Evolutionary conservation across 208 protist species (phyloP).

Genomic region (Leishmania mexicana): DNA sequence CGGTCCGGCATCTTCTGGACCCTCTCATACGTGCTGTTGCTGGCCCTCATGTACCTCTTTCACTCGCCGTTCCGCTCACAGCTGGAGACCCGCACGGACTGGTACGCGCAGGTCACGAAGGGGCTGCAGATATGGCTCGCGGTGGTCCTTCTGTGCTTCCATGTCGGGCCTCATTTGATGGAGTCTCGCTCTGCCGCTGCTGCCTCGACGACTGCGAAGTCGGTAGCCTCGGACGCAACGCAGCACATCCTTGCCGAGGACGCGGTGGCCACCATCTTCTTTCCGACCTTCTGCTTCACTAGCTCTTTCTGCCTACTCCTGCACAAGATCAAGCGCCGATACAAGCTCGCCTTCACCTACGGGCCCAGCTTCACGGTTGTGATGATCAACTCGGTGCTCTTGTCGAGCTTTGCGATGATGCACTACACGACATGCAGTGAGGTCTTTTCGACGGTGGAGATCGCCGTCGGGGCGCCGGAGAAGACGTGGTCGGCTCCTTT

Average conservation of each 20-base stretch:
- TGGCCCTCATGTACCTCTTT: conserved; percentile 75
- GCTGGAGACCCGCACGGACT: conserved; percentile 44
- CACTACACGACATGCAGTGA: conserved; percentile 66
- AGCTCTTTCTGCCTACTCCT: conserved; percentile 52
- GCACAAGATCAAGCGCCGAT: conserved; percentile 76
- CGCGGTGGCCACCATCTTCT: conserved; percentile 59
- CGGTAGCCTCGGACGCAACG: neutral
- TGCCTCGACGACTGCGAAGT: neutral
- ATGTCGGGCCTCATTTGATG: conserved; percentile 55
- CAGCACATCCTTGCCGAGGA: conserved; percentile 24
- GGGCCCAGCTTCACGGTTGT: conserved; percentile 47
- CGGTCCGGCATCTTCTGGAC: conserved; percentile 46
- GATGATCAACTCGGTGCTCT: conserved; percentile 74
- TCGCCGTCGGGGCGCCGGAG: conserved; percentile 4
- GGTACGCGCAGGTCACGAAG: conserved; percentile 72
- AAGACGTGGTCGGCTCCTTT: conserved; percentile 1
- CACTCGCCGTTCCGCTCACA: conserved; percentile 78
- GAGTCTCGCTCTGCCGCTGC: conserved; percentile 1
- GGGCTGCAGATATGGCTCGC: conserved; percentile 73
- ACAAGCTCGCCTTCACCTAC: conserved; percentile 71
- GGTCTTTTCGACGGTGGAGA: conserved; percentile 26
- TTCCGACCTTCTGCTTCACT: conserved; percentile 65
- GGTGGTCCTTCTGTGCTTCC: conserved; percentile 59
- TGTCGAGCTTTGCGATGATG: conserved; percentile 61
- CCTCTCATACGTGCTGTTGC: conserved; percentile 45